phyloP scores from a whole-genome alignment of 495 filamentous ascomycete species.

The Penicillium antarcticum region DNA sequence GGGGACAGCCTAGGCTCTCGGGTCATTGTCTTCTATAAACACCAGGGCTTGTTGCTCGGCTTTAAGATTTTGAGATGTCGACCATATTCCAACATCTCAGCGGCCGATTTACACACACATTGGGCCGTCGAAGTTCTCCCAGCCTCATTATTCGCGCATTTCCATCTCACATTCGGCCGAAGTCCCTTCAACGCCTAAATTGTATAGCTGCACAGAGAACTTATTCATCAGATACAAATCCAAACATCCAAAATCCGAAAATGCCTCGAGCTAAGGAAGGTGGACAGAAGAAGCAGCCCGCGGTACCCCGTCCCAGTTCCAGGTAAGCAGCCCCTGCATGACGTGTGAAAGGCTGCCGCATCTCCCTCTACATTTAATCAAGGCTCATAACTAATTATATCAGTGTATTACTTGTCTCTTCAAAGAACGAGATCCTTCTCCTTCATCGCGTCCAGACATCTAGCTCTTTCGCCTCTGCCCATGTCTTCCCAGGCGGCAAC shows the following conservation, averaged over 20 bases:
- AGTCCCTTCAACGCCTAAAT: not conserved
- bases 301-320: conserved; percentile 37
- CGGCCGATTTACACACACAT: conserved; percentile 4
- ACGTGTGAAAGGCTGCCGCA: not conserved
- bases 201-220: not conserved
- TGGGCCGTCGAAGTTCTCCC: not conserved
- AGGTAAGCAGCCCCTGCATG: conserved; percentile 10
- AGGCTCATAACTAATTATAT: conserved; percentile 4
- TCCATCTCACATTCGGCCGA: not conserved
- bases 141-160: not conserved
- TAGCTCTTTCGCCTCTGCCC: conserved; percentile 81
- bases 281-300: conserved; percentile 19
- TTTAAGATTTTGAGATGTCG: conserved; percentile 11
- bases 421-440: conserved; percentile 80
- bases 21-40: conserved; percentile 17
- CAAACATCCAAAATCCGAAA: conserved; percentile 2
- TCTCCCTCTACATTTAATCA: too few relatives aligned
- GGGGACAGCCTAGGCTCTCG: conserved; percentile 28
- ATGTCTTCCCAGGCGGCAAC: conserved; percentile 96
- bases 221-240: conserved; percentile 7
- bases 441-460: conserved; percentile 82
- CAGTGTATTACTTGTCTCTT: conserved; percentile 83
- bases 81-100: not conserved
- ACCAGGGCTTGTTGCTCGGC: not conserved
- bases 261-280: conserved; percentile 19